Percentiles rank a stretch among this genome's conserved stretches.
Conservation (phyloP, 345 rosid species). For the Lepidium africanum region DNA sequence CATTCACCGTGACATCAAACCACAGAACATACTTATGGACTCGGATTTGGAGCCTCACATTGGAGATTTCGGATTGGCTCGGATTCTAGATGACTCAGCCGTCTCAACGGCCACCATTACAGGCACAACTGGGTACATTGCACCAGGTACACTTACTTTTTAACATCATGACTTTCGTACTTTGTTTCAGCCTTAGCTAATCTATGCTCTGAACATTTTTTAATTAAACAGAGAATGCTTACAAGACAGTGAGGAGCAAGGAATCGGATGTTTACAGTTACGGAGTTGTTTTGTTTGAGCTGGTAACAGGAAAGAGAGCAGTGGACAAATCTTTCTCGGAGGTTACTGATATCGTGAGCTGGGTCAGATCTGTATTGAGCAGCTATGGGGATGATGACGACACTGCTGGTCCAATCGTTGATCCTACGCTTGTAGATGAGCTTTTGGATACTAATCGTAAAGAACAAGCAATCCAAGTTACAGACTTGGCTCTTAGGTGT, state of each 20-base stretch:
- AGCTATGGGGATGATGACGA: constrained; percentile 11
- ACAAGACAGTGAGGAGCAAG: constrained; percentile 40
- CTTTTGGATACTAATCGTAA: constrained; percentile 35
- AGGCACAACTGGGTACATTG: constrained; percentile 76
- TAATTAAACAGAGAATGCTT: constrained; percentile 66
- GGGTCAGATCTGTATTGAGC: constrained; percentile 42
- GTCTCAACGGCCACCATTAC: constrained; percentile 32
- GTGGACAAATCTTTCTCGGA: constrained; percentile 35
- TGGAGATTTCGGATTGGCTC: constrained; percentile 83
- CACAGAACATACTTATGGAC: constrained; percentile 72
- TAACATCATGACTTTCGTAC: constrained; percentile 44
- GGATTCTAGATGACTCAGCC: constrained; percentile 45
- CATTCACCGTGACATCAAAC: constrained; percentile 78
- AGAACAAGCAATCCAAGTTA: constrained; percentile 43
- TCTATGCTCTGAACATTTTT: constrained; percentile 50
- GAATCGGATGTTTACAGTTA: constrained; percentile 66
- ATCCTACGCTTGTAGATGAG: constrained; percentile 41
- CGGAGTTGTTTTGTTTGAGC: constrained; percentile 60
- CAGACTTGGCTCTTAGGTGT: constrained; percentile 53
- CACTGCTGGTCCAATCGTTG: constrained; percentile 32
- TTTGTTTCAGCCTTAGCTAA: constrained; percentile 42
- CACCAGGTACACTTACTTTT: constrained; percentile 62
- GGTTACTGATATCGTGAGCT: constrained; percentile 36
- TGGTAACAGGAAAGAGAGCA: constrained; percentile 48
- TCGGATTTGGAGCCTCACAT: constrained; percentile 72